A percentile compares a stretch with the other conserved stretches of the same genome.
Conservation (phyloP, 495 filamentous ascomycete species). For the Eremomyces bilateralis region DNA sequence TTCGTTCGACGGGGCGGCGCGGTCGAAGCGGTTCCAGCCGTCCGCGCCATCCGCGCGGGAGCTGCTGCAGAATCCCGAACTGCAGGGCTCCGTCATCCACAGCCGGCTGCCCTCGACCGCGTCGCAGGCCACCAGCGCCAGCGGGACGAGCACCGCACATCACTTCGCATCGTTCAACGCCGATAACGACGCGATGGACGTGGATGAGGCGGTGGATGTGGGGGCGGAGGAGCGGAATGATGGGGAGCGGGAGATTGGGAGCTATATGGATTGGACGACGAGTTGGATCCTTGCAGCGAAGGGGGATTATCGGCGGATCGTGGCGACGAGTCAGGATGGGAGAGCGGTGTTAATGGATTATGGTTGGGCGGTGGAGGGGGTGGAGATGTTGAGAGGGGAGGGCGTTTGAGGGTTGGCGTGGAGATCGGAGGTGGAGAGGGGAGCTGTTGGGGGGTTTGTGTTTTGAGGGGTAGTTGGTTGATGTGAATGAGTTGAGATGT, state of each 20-base stretch:
- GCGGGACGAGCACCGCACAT: background rate
- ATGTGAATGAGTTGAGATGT: too few species aligned
- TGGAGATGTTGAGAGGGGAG: conserved; percentile 4
- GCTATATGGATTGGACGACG: conserved; percentile 74
- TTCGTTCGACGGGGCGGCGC: conserved; percentile 52
- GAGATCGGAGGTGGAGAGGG: too few species aligned
- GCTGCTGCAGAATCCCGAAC: too few species aligned
- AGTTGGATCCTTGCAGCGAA: conserved; percentile 95
- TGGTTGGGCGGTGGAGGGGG: conserved; percentile 22
- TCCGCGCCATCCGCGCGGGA: too few species aligned
- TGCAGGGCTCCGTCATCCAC: background rate
- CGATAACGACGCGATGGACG: too few species aligned
- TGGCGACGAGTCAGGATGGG: conserved; percentile 83
- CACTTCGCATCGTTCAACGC: too few species aligned
- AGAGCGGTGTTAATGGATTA: conserved; percentile 85
- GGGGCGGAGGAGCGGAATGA: too few species aligned
- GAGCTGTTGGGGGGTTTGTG: too few species aligned
- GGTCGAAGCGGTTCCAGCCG: too few species aligned
- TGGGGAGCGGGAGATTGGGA: conserved; percentile 24
- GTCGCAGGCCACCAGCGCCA: background rate
- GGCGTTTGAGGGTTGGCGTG: too few species aligned
- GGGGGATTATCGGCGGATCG: conserved; percentile 78
- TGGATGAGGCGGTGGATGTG: too few species aligned
- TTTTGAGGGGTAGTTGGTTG: too few species aligned
- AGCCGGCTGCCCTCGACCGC: background rate